A percentile compares a stretch with the other conserved stretches of the same genome.
These are phyloP conservation scores for Phyllosticta paracitricarpa DNA, from an alignment of 2,329 filamentous ascomycete species.

Conservation along the genomic window DNA sequence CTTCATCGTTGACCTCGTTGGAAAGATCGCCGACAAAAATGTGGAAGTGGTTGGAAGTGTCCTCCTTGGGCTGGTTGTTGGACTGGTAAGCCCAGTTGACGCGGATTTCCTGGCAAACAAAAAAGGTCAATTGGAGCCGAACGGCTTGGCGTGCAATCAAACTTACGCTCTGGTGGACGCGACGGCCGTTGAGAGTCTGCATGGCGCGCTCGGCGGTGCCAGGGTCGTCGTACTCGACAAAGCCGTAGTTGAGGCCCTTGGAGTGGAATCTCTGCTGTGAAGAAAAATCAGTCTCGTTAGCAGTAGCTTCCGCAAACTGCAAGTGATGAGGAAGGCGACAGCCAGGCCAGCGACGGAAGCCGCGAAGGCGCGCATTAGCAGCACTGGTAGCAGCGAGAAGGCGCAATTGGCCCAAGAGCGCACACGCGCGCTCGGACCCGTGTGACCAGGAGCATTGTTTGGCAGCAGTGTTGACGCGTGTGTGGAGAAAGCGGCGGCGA, in stretches of 20 bases:
- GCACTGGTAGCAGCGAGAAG: not conserved
- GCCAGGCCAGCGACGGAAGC: not conserved
- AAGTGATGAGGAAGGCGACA: not conserved
- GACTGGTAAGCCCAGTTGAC: slow-evolving; percentile 99
- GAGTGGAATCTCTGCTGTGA: slow-evolving; percentile 46
- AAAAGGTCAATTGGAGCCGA: slow-evolving; percentile 8
- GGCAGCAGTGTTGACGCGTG: not conserved
- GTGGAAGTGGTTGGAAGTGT: slow-evolving; percentile 96
- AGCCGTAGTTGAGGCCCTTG: slow-evolving; percentile 98
- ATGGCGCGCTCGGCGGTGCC: slow-evolving; percentile 94
- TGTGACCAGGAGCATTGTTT: not conserved
- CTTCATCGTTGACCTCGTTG: slow-evolving; percentile 97
- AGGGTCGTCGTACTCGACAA: slow-evolving; percentile 97
- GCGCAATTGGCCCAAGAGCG: not conserved
- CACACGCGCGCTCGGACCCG: not conserved
- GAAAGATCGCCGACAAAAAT: slow-evolving; percentile 97
- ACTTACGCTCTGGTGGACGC: slow-evolving; percentile 88
- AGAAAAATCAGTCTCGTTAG: slow-evolving; percentile 6
- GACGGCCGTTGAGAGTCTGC: slow-evolving; percentile 89
- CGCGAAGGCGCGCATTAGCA: not conserved
- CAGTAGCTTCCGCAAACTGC: not conserved
- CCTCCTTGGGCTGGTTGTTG: slow-evolving; percentile 87
- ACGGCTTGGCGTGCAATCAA: slow-evolving; percentile 1
- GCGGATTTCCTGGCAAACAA: slow-evolving; percentile 67
- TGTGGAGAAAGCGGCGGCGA: not conserved